Percentiles rank a stretch among this genome's conserved stretches.
Conservation (phyloP, 2,329 filamentous ascomycete species). For the Ophiocordyceps camponoti-leonardi region DNA sequence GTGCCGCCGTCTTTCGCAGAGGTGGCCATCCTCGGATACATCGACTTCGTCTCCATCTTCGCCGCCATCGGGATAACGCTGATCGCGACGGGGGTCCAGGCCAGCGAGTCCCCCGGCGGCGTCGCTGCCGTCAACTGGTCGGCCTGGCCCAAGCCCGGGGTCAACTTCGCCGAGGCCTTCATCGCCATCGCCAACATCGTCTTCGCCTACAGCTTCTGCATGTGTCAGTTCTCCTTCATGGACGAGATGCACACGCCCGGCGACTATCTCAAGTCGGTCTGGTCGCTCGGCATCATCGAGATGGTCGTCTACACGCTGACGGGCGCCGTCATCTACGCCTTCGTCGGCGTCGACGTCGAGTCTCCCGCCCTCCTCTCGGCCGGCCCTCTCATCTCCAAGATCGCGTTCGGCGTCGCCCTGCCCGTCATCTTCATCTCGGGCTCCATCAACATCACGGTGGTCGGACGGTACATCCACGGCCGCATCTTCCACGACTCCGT, state of each 20-base stretch:
- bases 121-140: slow-evolving; percentile 20
- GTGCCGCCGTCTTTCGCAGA: slow-evolving; percentile 31
- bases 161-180: slow-evolving; percentile 37
- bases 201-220: slow-evolving; percentile 46
- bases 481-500: slow-evolving; percentile 25
- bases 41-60: slow-evolving; percentile 44
- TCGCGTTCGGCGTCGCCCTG: slow-evolving; percentile 53
- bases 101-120: slow-evolving; percentile 13
- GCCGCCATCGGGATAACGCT: slow-evolving; percentile 49
- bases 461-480: slow-evolving; percentile 27
- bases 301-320: slow-evolving; percentile 50
- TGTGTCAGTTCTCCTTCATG: slow-evolving; percentile 35
- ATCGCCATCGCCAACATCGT: slow-evolving; percentile 51
- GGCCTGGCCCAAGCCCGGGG: slow-evolving; percentile 24
- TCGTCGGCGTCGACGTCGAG: slow-evolving; percentile 42
- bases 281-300: slow-evolving; percentile 42
- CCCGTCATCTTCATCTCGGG: slow-evolving; percentile 62
- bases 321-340: slow-evolving; percentile 52
- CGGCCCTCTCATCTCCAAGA: slow-evolving; percentile 37
- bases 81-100: slow-evolving; percentile 40
- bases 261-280: slow-evolving; percentile 36
- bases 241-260: slow-evolving; percentile 32
- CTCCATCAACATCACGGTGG: slow-evolving; percentile 43
- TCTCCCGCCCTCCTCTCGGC: slow-evolving; percentile 54
- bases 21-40: slow-evolving; percentile 30